Evolutionary conservation across 2,329 filamentous ascomycete species (phyloP).

Genomic region (Aspergillus sp.): DNA sequence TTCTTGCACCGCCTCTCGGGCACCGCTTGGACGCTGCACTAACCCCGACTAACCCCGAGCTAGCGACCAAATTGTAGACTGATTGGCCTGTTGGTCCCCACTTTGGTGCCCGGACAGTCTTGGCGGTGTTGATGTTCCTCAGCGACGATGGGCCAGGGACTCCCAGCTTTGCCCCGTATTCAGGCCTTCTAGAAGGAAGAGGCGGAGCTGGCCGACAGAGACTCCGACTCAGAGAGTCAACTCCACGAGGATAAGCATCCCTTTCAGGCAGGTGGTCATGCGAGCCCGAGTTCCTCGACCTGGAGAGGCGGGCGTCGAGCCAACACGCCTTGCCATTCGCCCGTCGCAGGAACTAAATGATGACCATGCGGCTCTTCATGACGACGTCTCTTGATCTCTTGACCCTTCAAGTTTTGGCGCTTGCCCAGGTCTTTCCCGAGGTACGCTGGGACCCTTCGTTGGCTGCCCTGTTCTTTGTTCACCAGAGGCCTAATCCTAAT

Average conservation of each 20-base stretch:
- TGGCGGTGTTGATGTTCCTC: background rate
- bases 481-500: background rate
- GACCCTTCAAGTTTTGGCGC: background rate
- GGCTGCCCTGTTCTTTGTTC: background rate
- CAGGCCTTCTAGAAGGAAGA: background rate
- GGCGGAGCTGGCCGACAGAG: background rate
- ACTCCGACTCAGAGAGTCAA: background rate
- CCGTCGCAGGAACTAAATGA: background rate
- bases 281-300: background rate
- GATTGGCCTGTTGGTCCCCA: background rate
- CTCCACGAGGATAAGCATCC: background rate
- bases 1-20: background rate
- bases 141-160: background rate
- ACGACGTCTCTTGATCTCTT: background rate
- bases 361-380: conserved; percentile 12
- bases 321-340: background rate
- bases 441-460: background rate
- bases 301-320: background rate
- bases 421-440: background rate
- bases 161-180: background rate
- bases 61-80: background rate
- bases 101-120: background rate
- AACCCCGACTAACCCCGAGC: background rate
- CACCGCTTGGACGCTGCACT: too few relatives aligned
- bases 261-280: background rate